phyloP scores from a whole-genome alignment of 1,139 yeast genomes.

The Geotrichum phurueaensis region DNA sequence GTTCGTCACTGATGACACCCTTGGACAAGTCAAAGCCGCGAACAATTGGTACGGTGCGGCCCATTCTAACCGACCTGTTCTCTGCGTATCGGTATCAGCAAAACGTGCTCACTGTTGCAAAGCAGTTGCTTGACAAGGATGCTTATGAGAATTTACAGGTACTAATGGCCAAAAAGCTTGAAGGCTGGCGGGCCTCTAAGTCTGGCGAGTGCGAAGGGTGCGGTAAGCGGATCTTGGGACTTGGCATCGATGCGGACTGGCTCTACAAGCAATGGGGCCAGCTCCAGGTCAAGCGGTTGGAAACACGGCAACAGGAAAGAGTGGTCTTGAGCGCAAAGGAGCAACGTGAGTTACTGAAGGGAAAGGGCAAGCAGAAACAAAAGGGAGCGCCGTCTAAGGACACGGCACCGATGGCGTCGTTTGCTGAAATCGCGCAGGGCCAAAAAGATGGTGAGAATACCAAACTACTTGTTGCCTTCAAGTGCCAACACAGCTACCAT shows the following conservation, averaged over 20 bases:
- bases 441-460: slow-evolving; percentile 5
- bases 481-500: slow-evolving; percentile 67
- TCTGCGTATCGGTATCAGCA: slow-evolving; percentile 60
- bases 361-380: slow-evolving; percentile 14
- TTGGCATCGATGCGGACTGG: slow-evolving; percentile 41
- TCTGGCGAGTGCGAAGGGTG: slow-evolving; percentile 63
- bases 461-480: slow-evolving; percentile 41
- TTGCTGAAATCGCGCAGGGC: slow-evolving; percentile 25
- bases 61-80: slow-evolving; percentile 56
- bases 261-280: slow-evolving; percentile 33
- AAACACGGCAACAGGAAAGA: not conserved
- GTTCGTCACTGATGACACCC: slow-evolving; percentile 27
- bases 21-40: slow-evolving; percentile 21
- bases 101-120: slow-evolving; percentile 49
- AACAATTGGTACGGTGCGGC: slow-evolving; percentile 43
- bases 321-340: slow-evolving; percentile 3
- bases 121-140: slow-evolving; percentile 50
- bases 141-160: slow-evolving; percentile 43
- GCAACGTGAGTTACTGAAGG: slow-evolving; percentile 8
- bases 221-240: slow-evolving; percentile 61
- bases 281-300: slow-evolving; percentile 20
- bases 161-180: slow-evolving; percentile 39
- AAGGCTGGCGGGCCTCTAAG: slow-evolving; percentile 56
- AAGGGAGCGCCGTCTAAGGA: not conserved
- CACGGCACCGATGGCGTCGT: not conserved